Base-by-base conservation (phyloP, 2,329 filamentous ascomycete species). In the Zopfia rhizophila region DNA sequence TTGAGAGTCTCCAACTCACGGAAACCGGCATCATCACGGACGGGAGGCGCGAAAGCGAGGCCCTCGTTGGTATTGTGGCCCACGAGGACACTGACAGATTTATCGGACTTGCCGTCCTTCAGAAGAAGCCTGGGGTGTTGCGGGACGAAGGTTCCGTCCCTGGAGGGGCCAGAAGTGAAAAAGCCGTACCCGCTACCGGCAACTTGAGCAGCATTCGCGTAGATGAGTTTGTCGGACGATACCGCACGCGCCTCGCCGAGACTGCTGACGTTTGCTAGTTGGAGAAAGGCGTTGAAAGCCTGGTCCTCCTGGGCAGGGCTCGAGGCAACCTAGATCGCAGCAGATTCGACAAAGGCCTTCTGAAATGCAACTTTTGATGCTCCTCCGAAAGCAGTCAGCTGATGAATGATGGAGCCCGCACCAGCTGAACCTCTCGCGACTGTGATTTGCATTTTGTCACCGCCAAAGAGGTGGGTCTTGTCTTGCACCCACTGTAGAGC, bases 351-450 rank as follows among this genome's bases (percentile, higher is more conserved):
- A 80, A 72, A 7, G 77, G 77, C 48, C 73, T 71, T 33, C 70
- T 68, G 58, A 80, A 81, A 1, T 76, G 77, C 7, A 60, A 2
- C n/a, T 33, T 43, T 51, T 58, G 11, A 3, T 23, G 61, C 55
- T 7, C 77, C 79, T 23, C 79, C 80, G 46, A 72, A 80, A 1
- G 78, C 69, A 11, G 80, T 83, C 48, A 83, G 77, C 43, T 84
- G 80, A 53, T 83, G 79, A 66, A 82, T 73, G 45, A 84, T 75
- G 3, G 75, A 79, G 0, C 79, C 79, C 6, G 71, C 80, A 19
- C 81, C 81, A 7, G 81, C 79, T 12, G 75, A 79, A 48, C 79
- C 67, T 5, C 79, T 80, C 16, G 45, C 33, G 3, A 58, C 31
- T 1, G 55, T 58, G 13, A 58, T 46, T 10, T 42, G 36, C 16